These are phyloP conservation scores for Lodderomyces orthopsilosis DNA, from an alignment of 1,139 yeast genomes.

Conservation along the genomic window DNA sequence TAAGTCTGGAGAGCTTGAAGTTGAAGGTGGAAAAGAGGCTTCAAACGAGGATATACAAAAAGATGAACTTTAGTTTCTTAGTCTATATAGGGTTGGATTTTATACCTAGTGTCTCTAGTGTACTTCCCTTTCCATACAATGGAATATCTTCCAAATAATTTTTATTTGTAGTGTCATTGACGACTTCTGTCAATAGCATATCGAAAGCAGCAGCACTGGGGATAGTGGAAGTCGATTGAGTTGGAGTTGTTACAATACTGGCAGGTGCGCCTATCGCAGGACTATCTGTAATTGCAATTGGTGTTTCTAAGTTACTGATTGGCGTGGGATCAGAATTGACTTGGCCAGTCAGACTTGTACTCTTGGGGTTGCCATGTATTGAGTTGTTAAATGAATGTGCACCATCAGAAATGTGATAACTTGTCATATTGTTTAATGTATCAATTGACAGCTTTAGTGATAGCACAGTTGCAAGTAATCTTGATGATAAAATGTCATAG, in stretches of 20 bases:
- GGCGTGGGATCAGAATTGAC: conserved; percentile 14
- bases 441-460: conserved; percentile 37
- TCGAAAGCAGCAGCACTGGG: conserved; percentile 31
- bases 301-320: conserved; percentile 17
- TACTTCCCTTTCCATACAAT: conserved; percentile 38
- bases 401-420: conserved; percentile 36
- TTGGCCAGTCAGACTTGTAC: conserved; percentile 10
- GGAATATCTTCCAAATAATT: conserved; percentile 40
- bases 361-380: conserved; percentile 10
- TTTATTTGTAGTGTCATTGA: conserved; percentile 16
- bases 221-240: conserved; percentile 11
- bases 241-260: conserved; percentile 5
- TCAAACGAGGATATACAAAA: conserved; percentile 11
- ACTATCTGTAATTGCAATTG: conserved; percentile 19
- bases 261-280: conserved; percentile 18
- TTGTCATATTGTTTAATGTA: conserved; percentile 33
- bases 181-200: conserved; percentile 26
- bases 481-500: conserved; percentile 38
- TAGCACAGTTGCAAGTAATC: conserved; percentile 37
- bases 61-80: conserved; percentile 19
- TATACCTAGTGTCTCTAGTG: conserved; percentile 37
- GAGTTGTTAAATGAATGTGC: conserved; percentile 29
- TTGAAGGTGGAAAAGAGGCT: background rate
- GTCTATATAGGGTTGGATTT: conserved; percentile 19
- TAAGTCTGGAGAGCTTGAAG: conserved; percentile 40